These are phyloP conservation scores for Mucor racemosus DNA, from an alignment of 371 early-diverging fungal genomes.

Conservation along the genomic window DNA sequence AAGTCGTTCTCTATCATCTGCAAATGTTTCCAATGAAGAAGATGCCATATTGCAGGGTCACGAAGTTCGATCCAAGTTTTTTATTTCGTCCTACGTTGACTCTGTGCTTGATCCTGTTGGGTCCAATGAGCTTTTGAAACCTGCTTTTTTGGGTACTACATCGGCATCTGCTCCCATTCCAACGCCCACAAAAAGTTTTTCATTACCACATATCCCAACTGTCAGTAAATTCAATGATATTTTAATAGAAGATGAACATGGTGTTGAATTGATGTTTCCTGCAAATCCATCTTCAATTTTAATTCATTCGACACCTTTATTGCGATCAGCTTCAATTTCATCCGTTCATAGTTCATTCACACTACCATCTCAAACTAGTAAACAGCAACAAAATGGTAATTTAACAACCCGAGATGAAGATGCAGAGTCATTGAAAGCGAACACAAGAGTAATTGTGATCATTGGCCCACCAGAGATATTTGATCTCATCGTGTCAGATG, in stretches of 20 bases:
- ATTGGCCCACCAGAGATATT: conserved; percentile 53
- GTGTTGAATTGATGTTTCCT: conserved; percentile 26
- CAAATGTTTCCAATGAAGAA: neutral
- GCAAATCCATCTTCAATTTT: conserved; percentile 38
- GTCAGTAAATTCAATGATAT: conserved; percentile 46
- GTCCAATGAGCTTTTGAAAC: conserved; percentile 16
- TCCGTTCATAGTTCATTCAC: conserved; percentile 17
- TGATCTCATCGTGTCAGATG: conserved; percentile 55
- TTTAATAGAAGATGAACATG: conserved; percentile 24
- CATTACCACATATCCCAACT: conserved; percentile 43
- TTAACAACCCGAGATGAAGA: neutral
- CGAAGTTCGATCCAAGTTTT: conserved; percentile 12
- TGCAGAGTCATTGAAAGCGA: neutral
- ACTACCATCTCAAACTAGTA: conserved; percentile 6
- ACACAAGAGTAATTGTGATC: neutral
- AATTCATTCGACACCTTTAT: conserved; percentile 25
- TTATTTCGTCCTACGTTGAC: conserved; percentile 34
- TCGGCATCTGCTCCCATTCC: conserved; percentile 20
- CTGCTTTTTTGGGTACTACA: conserved; percentile 8
- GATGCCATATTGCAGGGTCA: neutral
- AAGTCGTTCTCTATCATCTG: conserved; percentile 11
- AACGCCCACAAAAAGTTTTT: conserved; percentile 27
- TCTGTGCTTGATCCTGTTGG: conserved; percentile 35
- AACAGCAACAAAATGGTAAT: neutral
- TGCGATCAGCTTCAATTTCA: conserved; percentile 17